A percentile compares a stretch with the other conserved stretches of the same genome.
These are phyloP conservation scores for Coemansia sp. DNA, from an alignment of 192 early-diverging fungal species.

Conservation along the genomic window DNA sequence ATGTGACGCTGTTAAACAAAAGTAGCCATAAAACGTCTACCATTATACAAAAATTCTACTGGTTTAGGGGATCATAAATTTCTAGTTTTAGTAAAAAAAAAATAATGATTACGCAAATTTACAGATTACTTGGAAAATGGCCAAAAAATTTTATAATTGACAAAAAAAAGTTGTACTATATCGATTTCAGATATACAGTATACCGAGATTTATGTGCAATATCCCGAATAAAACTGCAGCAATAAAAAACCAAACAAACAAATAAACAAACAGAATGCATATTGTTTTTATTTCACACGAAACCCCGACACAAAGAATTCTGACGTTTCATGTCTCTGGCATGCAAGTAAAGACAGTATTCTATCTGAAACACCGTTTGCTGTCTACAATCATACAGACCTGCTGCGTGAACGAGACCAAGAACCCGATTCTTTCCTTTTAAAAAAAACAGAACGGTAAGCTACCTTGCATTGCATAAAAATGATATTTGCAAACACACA, in stretches of 20 bases:
- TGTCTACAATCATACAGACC: neutral
- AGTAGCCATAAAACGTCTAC: neutral
- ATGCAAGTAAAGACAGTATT: neutral
- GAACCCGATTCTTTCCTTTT: neutral
- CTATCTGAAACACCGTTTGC: neutral
- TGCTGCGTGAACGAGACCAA: neutral
- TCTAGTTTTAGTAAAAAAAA: too few species aligned
- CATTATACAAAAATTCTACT: too few species aligned
- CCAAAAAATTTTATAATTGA: neutral
- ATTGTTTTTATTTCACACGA: neutral
- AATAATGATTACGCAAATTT: neutral
- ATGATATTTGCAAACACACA: neutral
- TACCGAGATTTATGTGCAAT: neutral
- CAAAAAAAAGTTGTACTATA: neutral
- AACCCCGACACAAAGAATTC: neutral
- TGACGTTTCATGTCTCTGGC: neutral
- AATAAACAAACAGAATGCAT: neutral
- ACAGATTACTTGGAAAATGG: neutral
- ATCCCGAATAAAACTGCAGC: neutral
- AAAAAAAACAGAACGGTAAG: neutral
- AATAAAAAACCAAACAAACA: neutral
- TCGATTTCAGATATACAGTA: neutral
- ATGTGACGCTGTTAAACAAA: neutral
- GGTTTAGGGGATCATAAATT: too few species aligned
- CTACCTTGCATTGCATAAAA: neutral